Evolutionary conservation across 202 grass and related monocot species (phyloP).

Genomic region (Panicum virgatum): DNA sequence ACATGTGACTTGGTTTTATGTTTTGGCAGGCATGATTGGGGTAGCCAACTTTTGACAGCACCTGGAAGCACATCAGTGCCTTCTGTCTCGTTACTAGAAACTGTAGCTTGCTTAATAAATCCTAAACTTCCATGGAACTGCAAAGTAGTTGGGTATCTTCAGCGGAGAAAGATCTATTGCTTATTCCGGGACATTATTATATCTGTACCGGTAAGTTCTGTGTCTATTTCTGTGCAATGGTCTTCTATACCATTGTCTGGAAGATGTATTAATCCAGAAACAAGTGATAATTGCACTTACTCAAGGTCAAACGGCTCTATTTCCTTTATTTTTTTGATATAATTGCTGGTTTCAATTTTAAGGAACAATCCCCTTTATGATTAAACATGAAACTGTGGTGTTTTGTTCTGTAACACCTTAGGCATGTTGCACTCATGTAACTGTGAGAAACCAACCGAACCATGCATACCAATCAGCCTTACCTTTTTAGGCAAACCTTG

Average conservation of each 20-base stretch:
- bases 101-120: constrained; percentile 80
- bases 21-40: constrained; percentile 68
- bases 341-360: not conserved
- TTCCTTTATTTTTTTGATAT: not conserved
- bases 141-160: constrained; percentile 64
- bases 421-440: not conserved
- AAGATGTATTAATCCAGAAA: constrained; percentile 17
- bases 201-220: constrained; percentile 63
- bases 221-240: not conserved
- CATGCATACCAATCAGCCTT: not conserved
- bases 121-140: constrained; percentile 77
- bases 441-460: not conserved
- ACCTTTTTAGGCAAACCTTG: constrained; percentile 1
- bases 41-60: constrained; percentile 62
- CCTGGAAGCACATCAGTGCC: constrained; percentile 52
- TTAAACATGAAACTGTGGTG: not conserved
- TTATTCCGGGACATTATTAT: constrained; percentile 78
- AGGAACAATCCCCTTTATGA: not conserved
- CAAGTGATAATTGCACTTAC: not conserved
- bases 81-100: constrained; percentile 65
- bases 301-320: not conserved
- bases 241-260: not conserved
- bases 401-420: constrained; percentile 9
- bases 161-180: constrained; percentile 65
- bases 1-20: constrained; percentile 25